A percentile compares a stretch with the other conserved stretches of the same genome.
Conservation (phyloP, 257 asterid species). For the Buddleja alternifolia region DNA sequence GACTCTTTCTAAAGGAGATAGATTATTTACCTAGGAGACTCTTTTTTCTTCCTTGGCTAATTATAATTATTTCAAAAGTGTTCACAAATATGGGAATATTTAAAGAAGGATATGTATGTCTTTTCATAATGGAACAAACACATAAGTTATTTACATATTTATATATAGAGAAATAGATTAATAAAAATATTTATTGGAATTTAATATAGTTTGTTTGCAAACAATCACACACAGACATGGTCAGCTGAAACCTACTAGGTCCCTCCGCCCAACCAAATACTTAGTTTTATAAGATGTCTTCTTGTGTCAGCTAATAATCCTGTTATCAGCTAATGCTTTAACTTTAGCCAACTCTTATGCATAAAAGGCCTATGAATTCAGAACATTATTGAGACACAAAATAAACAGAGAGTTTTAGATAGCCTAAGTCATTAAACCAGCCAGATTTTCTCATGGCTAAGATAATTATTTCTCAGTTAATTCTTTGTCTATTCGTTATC, state of each 20-base stretch:
- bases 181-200: conserved; percentile 2
- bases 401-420: too few relatives aligned
- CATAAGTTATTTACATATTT: too few relatives aligned
- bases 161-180: too few relatives aligned
- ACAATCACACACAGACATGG: not conserved
- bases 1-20: too few relatives aligned
- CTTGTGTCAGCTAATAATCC: not conserved
- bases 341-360: conserved; percentile 16
- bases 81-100: too few relatives aligned
- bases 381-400: too few relatives aligned
- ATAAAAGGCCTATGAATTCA: conserved; percentile 17
- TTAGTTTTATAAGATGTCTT: conserved; percentile 28
- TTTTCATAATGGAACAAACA: too few relatives aligned
- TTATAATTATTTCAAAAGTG: too few relatives aligned
- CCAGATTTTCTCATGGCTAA: conserved; percentile 36
- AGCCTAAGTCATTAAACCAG: too few relatives aligned
- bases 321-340: conserved; percentile 3
- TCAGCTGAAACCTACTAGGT: conserved; percentile 12
- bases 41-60: too few relatives aligned
- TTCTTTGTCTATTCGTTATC: conserved; percentile 25
- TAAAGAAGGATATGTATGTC: too few relatives aligned
- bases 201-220: conserved; percentile 1
- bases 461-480: conserved; percentile 2
- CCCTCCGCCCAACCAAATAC: conserved; percentile 31
- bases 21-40: too few relatives aligned